phyloP scores from a whole-genome alignment of 208 protist species.

The Trypanosoma brucei region DNA sequence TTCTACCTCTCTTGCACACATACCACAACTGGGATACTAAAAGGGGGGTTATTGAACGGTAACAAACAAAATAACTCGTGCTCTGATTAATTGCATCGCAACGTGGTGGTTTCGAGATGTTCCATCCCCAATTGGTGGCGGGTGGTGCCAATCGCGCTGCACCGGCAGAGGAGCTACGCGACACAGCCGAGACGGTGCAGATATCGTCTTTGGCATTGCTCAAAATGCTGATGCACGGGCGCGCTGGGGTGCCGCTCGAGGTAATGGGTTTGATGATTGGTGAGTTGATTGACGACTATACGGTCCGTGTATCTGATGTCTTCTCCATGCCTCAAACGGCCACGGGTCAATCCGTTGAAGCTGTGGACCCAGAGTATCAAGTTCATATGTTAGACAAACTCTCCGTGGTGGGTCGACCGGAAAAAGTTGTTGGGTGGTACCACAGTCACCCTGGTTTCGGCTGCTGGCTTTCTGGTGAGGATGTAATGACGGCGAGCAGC shows the following conservation, averaged over 20 bases:
- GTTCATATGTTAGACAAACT: constrained; percentile 99
- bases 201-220: constrained; percentile 99
- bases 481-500: constrained; percentile 97
- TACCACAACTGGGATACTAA: too few species aligned
- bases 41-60: too few species aligned
- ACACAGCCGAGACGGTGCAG: constrained; percentile 99
- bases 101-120: neutral
- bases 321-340: constrained; percentile 99
- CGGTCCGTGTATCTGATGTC: constrained; percentile 98
- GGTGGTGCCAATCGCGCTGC: constrained; percentile 4
- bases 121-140: neutral
- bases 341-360: constrained; percentile 98
- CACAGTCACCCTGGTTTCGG: constrained; percentile 99
- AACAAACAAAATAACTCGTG: too few species aligned
- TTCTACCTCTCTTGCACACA: too few species aligned
- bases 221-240: constrained; percentile 99
- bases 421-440: constrained; percentile 99
- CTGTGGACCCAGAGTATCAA: constrained; percentile 99
- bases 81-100: too few species aligned
- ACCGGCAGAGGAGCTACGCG: constrained; percentile 66
- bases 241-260: constrained; percentile 99
- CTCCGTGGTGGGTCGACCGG: constrained; percentile 96
- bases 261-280: constrained; percentile 99
- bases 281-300: constrained; percentile 99
- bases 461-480: constrained; percentile 99